Base-by-base conservation (phyloP, 2,329 filamentous ascomycete genomes). In the Xylariaceae sp. region DNA sequence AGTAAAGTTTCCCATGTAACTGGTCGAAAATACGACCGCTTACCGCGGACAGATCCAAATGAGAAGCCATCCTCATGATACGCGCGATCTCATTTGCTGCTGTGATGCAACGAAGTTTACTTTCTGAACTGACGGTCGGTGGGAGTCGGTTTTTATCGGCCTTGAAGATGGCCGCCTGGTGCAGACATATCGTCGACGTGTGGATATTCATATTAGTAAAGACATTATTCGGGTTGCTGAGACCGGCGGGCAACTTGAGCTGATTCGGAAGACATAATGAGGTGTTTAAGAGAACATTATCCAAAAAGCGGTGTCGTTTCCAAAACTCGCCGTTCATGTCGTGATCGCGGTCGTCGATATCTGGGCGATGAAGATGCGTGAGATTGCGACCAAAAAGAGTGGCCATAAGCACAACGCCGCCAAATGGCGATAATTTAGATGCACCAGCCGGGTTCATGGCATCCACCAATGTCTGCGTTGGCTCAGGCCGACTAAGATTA, bases 181-280 rank as follows among this genome's bases (percentile, higher is more conserved):
- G 94, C n/a, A 99, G 76, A 69, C 92, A 97, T 50, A 99, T 97
- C 1, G 90, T 91, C 1, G 92, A 95, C 0, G 94, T 96, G 68
- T 97, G 92, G 30, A 99, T 90, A 67, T 89, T 91, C 90, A 99
- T 96, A 65, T 97, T 97, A 53, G 88, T 84, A 68, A 96, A 97
- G 4, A 97, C 84, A 50, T 92, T 84, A 60, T 96, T 97, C 3
- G 91, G 81, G 65, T 92, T 87, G 15, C 78, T 74, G 32, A 96
- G 74, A 0, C 89, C 90, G 15, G 75, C 74, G 0, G 94, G 91
- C 30, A 97, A 76, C 61, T 92, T 89, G 30, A 97, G 78, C 60
- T 88, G 80, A 32, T 82, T 79, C 0, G 94, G 92, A n/a, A 97
- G 76, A 39, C 86, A 87, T 16, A 97, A 80, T 0, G 89, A 86